phyloP scores from a whole-genome alignment of 2,329 filamentous ascomycete genomes.

The Penicillium sp. region DNA sequence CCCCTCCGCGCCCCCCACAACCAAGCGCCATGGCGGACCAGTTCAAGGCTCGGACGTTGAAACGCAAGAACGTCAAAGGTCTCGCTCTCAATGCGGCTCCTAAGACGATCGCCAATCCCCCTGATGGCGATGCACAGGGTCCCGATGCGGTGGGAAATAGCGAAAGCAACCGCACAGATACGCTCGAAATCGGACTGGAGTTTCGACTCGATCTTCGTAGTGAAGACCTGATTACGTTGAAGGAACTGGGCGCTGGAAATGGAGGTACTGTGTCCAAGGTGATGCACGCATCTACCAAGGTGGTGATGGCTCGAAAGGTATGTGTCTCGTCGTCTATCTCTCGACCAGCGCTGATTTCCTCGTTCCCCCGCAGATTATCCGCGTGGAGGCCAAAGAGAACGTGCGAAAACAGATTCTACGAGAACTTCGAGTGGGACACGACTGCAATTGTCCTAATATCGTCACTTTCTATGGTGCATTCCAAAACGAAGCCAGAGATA shows the following conservation, averaged over 20 bases:
- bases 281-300: slow-evolving; percentile 87
- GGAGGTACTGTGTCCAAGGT: slow-evolving; percentile 98
- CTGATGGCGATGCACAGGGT: slow-evolving; percentile 65
- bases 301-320: slow-evolving; percentile 97
- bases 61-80: slow-evolving; percentile 98
- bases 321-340: slow-evolving; percentile 4
- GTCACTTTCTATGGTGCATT: slow-evolving; percentile 98
- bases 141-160: slow-evolving; percentile 57
- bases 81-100: slow-evolving; percentile 80
- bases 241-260: slow-evolving; percentile 93
- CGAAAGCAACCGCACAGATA: slow-evolving; percentile 61
- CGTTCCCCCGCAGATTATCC: slow-evolving; percentile 68
- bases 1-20: background rate
- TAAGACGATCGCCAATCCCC: slow-evolving; percentile 63
- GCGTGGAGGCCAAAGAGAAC: slow-evolving; percentile 96
- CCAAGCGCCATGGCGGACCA: slow-evolving; percentile 52
- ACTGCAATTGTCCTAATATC: slow-evolving; percentile 94
- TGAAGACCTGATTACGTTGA: slow-evolving; percentile 87
- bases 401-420: slow-evolving; percentile 95
- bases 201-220: slow-evolving; percentile 89
- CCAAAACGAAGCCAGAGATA: slow-evolving; percentile 92
- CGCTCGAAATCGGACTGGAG: slow-evolving; percentile 92
- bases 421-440: slow-evolving; percentile 96
- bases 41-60: slow-evolving; percentile 74
- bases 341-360: background rate